phyloP scores from a whole-genome alignment of 495 filamentous ascomycete species.

The Astrocystis sublimbata region DNA sequence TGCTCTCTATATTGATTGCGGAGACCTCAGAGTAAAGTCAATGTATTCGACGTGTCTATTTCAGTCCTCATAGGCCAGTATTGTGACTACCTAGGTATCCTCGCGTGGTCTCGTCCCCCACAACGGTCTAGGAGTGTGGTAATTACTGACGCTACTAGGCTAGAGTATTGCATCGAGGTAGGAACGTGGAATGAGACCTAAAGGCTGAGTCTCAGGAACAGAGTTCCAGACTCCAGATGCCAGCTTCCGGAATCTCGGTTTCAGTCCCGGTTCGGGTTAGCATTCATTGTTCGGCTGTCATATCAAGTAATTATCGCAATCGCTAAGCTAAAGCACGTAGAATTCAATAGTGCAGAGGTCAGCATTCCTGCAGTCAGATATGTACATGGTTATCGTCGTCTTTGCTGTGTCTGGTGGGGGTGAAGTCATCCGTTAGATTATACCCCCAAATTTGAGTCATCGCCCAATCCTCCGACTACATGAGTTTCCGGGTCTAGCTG shows the following conservation, averaged over 20 bases:
- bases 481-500: too few species aligned
- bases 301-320: neutral
- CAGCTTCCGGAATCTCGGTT: neutral
- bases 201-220: neutral
- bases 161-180: neutral
- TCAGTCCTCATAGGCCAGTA: neutral
- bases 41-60: neutral
- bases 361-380: too few species aligned
- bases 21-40: neutral
- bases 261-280: neutral
- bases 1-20: neutral
- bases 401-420: too few species aligned
- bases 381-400: too few species aligned
- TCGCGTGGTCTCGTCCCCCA: neutral
- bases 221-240: neutral
- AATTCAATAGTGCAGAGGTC: neutral
- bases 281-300: neutral
- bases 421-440: too few species aligned
- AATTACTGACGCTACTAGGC: neutral
- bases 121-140: neutral
- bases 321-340: neutral
- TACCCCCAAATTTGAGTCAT: too few species aligned
- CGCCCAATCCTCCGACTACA: too few species aligned
- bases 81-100: neutral
- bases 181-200: neutral